Base-by-base conservation (phyloP, 2,329 filamentous ascomycete genomes). In the Orbilia blumenaviensis region DNA sequence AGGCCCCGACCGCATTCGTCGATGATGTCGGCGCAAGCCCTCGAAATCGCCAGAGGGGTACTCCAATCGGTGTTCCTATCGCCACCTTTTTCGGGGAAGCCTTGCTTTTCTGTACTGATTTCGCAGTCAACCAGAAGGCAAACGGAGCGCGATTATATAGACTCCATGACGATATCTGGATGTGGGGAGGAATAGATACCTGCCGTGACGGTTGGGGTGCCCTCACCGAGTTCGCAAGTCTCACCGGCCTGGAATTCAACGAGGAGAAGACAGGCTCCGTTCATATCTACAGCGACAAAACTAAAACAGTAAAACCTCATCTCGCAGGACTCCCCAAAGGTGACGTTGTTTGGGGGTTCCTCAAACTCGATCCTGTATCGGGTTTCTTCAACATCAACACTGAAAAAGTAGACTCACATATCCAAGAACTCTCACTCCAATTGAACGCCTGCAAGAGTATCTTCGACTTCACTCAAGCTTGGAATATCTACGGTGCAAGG, bases 161-260 rank as follows among this genome's bases (percentile, higher is more conserved):
- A 10, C 83, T 90, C 23, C 86, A 89, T 54, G 89, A 90, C 76
- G 88, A 90, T 78, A 84, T 90, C 61, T 91, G 89, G 89, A 88
- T 90, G 80, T 91, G 89, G 88, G 86, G 86, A 6, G 66, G 38
- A 6, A 84, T 87, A 2, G 85, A 89, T 42, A 78, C 83, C 2
- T 84, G 82, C 1, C 87, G 86, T 12, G 84, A 85, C 42, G 89
- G 87, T 0, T 92, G 89, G 90, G 80, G 84, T n/a, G 84, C 87
- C 0, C 84, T 91, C 77, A 83, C 84, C 0, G 82, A 84, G 1
- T 91, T 91, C 77, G 82, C 85, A 1, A 79, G 81, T 0, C 81
- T 87, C 1, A 88, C 89, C 80, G 88, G 89, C 0, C 84, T 90
- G 1, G 81, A 85, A 4, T 84, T 91, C 72, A 89, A 91, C 78